Base-by-base conservation (phyloP, 768 basidiomycete species). In the Lactifluus rugatus region DNA sequence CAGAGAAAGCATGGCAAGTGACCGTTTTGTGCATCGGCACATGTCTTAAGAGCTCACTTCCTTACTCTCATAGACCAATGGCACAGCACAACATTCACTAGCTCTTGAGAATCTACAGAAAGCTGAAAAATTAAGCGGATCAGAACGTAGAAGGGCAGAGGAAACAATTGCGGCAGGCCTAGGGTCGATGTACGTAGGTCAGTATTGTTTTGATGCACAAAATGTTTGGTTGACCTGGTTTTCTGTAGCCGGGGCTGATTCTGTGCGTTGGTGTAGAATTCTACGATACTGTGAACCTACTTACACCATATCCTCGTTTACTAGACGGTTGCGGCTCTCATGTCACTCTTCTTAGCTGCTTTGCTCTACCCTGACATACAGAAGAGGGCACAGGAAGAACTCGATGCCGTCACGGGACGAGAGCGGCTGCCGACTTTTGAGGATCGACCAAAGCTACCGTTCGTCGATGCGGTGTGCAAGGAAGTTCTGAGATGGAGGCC, bases 401-500 rank as follows among this genome's bases (percentile, higher is more conserved):
- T 68, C 5, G 66, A 67, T 54, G 37, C 45, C 19, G 59, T 67
- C 9, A 41, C 63, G 1, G 66, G 64, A 7, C 19, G 52, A 26
- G 52, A 58, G 26, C 53, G 59, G 10, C 56, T 67, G 16, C 66
- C 67, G 1, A 62, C 52, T 1, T 48, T 63, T 11, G 57, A 60
- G 5, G 68, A 68, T 45, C 44, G 55, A 21, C 48, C 54, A 0
- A 48, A 49, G 13, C 45, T 68, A n/a, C 66, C 67, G 3, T 66
- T 66, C 39, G 45, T 66, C 7, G 45, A 52, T 9, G 66, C 66
- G 2, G 28, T 66, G 8, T 36, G 65, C 6, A 56, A 47, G 26
- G 68, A 67, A 58, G 62, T 61, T 5, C n/a, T 51, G 26, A 46
- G 66, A 21, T 66, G 66, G 65, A 37, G 51, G 2, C 52, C 60